Evolutionary conservation across 345 rosid species (phyloP), one percentile per base, ranked within the genome.

Genomic region (Carallia pectinifolia): DNA sequence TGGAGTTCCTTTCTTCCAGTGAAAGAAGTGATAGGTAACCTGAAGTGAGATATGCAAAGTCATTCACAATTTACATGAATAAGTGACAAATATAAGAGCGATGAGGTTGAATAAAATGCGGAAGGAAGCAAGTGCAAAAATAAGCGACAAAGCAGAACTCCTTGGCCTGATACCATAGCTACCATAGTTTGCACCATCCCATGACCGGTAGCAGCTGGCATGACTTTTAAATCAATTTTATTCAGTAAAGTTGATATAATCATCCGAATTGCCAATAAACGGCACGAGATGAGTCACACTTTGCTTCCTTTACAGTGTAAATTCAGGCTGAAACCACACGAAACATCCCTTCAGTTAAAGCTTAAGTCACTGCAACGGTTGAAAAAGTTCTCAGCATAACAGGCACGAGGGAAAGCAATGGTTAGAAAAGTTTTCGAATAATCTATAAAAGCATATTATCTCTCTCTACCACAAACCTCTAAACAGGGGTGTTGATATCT

Each of bases 1-100:
- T 8, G 99, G 99, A 12, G 99, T 95, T 76, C 99, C 98, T 77
- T 95, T 95, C 92, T 88, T 92, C 98, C 99, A 95, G 80, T 95
- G 99, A 74, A 92, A 95, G 84, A 83, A 92, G 73, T 92, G 99
- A 83, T 90, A 95, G 31, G 99, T 95, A 63, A 95, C 85, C 99
- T 95, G 86, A 65, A 76, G 61, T 27, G 31, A 47, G 40, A 67
- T 44, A 12, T 50, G 39, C 52, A 79, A 39, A 13, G 17, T 47
- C 7, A 63, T 47, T 65, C 6, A 17, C 60, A 54, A 53, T 9
- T 38, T 29, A 55, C 34, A 39, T 30, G 39, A 67, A 2, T 31
- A 40, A 16, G 44, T 48, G 55, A 59, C 18, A 30, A 50, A 53
- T 47, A 5, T 18, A 66, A 36, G 18, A 63, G 23, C 63, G 62